Evolutionary conservation across 1,284 basidiomycete species (phyloP).

Genomic region (Trichosporon coremiiforme): DNA sequence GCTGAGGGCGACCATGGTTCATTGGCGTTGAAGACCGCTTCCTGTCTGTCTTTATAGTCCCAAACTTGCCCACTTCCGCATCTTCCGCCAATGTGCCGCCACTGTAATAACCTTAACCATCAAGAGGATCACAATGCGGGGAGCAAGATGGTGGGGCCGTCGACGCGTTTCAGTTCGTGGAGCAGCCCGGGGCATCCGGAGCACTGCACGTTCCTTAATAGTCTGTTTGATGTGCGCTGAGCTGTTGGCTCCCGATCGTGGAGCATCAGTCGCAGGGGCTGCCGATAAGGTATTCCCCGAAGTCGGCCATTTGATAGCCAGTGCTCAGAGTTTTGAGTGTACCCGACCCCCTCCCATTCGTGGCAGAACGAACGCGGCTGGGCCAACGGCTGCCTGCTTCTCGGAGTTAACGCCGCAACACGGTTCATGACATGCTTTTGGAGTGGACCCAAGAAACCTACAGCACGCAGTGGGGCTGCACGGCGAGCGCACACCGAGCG

Average conservation of each 20-base stretch:
- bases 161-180: background rate
- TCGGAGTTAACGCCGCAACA: background rate
- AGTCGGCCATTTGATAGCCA: background rate
- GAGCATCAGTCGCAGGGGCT: too few species aligned
- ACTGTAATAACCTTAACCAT: background rate
- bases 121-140: background rate
- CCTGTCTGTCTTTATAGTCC: background rate
- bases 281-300: background rate
- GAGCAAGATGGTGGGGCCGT: background rate
- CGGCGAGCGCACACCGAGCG: too few species aligned
- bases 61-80: background rate
- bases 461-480: too few species aligned
- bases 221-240: background rate
- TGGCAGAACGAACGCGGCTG: too few species aligned
- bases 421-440: background rate
- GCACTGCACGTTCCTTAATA: background rate
- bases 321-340: background rate
- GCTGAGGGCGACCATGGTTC: constrained; percentile 3
- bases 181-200: background rate
- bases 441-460: background rate
- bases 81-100: background rate
- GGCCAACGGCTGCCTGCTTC: too few species aligned
- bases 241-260: background rate
- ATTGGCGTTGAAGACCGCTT: background rate
- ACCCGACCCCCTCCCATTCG: too few species aligned